Evolutionary conservation across 2,329 filamentous ascomycete species (phyloP).

Genomic region (Parafenestella ontariensis): DNA sequence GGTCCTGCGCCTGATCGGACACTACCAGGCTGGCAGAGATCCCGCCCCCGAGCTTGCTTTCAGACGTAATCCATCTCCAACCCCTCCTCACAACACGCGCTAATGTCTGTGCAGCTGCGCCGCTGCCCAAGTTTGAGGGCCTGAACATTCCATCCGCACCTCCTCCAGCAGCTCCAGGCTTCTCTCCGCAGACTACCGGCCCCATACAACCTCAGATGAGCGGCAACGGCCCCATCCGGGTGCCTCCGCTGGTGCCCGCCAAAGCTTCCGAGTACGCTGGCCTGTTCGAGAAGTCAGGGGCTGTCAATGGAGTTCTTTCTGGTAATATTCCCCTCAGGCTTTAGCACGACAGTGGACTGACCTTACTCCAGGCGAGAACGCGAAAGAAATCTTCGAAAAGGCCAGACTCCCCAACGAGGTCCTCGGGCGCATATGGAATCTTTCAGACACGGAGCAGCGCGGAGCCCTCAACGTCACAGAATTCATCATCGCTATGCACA

Average conservation of each 20-base stretch:
- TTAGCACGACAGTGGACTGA: conserved; percentile 5
- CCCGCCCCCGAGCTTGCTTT: conserved; percentile 83
- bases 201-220: conserved; percentile 49
- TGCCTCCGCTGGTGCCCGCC: conserved; percentile 85
- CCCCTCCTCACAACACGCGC: conserved; percentile 14
- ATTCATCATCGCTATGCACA: conserved; percentile 98
- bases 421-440: conserved; percentile 93
- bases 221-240: conserved; percentile 72
- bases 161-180: conserved; percentile 59
- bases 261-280: conserved; percentile 87
- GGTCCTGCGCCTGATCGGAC: conserved; percentile 91
- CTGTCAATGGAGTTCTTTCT: conserved; percentile 77
- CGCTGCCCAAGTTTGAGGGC: conserved; percentile 92
- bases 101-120: conserved; percentile 63
- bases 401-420: conserved; percentile 88
- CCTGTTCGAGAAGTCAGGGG: conserved; percentile 89
- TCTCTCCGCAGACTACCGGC: conserved; percentile 46
- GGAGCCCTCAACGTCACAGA: conserved; percentile 86
- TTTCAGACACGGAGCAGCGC: conserved; percentile 92
- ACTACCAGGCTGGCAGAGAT: conserved; percentile 87
- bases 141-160: conserved; percentile 61
- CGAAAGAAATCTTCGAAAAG: conserved; percentile 94
- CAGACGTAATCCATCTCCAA: conserved; percentile 62
- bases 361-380: conserved; percentile 70
- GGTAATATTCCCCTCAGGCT: conserved; percentile 50